Evolutionary conservation across 208 protist genomes (phyloP).

Genomic region (Acanthamoeba rhysodes): DNA sequence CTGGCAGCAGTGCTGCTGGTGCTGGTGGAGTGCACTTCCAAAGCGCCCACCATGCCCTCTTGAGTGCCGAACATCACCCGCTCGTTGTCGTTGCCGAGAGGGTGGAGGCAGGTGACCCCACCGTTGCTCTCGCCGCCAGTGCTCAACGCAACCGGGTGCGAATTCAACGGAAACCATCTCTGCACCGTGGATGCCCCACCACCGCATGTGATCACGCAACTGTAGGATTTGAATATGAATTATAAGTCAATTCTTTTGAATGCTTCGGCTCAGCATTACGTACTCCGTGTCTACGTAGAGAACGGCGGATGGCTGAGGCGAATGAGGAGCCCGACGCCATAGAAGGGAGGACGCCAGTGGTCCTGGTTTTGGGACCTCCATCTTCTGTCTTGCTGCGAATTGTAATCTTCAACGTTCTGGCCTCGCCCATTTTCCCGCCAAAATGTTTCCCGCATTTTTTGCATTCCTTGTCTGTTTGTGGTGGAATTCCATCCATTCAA

Average conservation of each 20-base stretch:
- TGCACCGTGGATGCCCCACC: background rate
- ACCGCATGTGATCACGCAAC: slow-evolving; percentile 9
- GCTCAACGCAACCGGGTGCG: background rate
- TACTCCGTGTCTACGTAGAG: slow-evolving; percentile 1
- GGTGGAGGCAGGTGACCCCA: background rate
- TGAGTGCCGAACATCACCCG: background rate
- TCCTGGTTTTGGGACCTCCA: background rate
- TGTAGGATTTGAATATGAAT: background rate
- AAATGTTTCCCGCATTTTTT: background rate
- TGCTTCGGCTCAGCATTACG: background rate
- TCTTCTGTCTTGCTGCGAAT: background rate
- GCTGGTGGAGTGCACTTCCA: slow-evolving; percentile 9
- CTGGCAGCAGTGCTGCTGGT: background rate
- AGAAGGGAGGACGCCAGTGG: background rate
- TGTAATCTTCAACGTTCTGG: background rate
- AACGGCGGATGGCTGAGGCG: background rate
- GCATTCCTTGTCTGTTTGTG: too few species aligned
- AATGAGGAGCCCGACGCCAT: slow-evolving; percentile 1
- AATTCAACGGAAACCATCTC: slow-evolving; percentile 12
- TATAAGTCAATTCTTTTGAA: background rate
- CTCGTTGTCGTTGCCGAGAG: background rate
- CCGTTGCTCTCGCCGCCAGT: background rate
- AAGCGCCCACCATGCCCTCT: slow-evolving; percentile 12
- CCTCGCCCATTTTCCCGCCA: background rate
- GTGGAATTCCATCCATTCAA: too few species aligned